phyloP scores from a whole-genome alignment of 1,284 basidiomycete genomes.

The Sutorius eximius region DNA sequence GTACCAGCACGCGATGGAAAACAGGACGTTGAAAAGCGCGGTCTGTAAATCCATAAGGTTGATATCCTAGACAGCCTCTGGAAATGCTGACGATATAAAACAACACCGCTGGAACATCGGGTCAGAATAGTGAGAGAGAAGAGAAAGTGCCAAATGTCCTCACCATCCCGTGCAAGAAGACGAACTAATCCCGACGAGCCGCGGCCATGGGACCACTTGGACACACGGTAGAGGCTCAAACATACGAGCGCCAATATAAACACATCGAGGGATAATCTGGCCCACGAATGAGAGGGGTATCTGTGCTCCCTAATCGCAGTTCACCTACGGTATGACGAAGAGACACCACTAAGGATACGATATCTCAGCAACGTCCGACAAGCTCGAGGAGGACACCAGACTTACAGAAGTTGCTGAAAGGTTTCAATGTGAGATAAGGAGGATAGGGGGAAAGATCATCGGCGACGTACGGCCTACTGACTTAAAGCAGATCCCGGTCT shows the following conservation, averaged over 20 bases:
- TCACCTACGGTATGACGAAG: slow-evolving; percentile 18
- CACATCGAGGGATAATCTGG: slow-evolving; percentile 21
- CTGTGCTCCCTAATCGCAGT: background rate
- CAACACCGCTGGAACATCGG: slow-evolving; percentile 4
- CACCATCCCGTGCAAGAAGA: slow-evolving; percentile 24
- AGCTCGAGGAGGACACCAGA: background rate
- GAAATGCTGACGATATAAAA: slow-evolving; percentile 22
- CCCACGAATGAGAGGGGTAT: background rate
- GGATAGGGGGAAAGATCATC: background rate
- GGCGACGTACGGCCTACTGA: slow-evolving; percentile 16
- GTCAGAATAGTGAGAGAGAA: background rate
- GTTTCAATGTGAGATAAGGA: background rate
- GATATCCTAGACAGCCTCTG: too few relatives aligned
- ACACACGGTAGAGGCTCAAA: slow-evolving; percentile 5
- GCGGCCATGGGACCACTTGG: background rate
- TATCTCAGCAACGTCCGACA: background rate
- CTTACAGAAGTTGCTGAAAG: slow-evolving; percentile 15
- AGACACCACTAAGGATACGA: slow-evolving; percentile 17
- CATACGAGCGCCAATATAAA: slow-evolving; percentile 4
- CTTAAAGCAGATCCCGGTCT: slow-evolving; percentile 11
- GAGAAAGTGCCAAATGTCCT: background rate
- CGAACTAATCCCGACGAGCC: slow-evolving; percentile 10
- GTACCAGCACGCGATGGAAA: slow-evolving; percentile 22
- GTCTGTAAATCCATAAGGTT: slow-evolving; percentile 9
- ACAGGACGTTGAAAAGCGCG: slow-evolving; percentile 14